These are phyloP conservation scores for Escallonia herrerae DNA, from an alignment of 129 eudicot genomes.

Conservation along the genomic window DNA sequence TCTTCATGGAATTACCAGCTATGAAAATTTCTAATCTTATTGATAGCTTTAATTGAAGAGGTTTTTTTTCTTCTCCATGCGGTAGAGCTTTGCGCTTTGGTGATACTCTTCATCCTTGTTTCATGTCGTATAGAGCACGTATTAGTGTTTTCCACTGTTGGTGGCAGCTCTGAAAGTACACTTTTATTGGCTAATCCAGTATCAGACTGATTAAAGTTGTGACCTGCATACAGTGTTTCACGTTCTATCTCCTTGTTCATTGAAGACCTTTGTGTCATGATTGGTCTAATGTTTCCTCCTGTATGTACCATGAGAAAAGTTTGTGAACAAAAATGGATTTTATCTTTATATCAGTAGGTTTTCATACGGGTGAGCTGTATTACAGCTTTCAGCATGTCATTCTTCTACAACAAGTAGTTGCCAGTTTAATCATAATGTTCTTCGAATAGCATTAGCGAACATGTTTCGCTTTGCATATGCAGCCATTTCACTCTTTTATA, in stretches of 20 bases:
- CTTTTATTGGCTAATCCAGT: too few species aligned
- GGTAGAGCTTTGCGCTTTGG: background rate
- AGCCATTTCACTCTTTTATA: too few species aligned
- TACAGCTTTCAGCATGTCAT: too few species aligned
- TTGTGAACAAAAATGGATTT: too few species aligned
- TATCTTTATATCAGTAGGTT: too few species aligned
- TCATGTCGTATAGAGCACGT: background rate
- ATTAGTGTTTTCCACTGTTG: background rate
- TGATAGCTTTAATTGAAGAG: background rate
- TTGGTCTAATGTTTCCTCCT: background rate
- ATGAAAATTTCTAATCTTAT: background rate
- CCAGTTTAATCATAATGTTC: too few species aligned
- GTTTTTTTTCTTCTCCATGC: background rate
- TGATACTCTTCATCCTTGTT: background rate
- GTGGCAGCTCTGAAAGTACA: too few species aligned
- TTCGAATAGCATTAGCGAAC: too few species aligned
- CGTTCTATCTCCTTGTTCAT: background rate
- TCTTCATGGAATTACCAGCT: background rate
- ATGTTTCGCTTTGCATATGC: too few species aligned
- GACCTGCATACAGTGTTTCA: background rate
- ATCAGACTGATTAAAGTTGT: too few species aligned
- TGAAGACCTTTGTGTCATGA: background rate
- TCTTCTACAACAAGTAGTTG: too few species aligned
- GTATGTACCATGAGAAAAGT: background rate
- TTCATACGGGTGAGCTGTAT: too few species aligned